Evolutionary conservation across 495 filamentous ascomycete genomes (phyloP).

Genomic region (Penicillium pulvis): DNA sequence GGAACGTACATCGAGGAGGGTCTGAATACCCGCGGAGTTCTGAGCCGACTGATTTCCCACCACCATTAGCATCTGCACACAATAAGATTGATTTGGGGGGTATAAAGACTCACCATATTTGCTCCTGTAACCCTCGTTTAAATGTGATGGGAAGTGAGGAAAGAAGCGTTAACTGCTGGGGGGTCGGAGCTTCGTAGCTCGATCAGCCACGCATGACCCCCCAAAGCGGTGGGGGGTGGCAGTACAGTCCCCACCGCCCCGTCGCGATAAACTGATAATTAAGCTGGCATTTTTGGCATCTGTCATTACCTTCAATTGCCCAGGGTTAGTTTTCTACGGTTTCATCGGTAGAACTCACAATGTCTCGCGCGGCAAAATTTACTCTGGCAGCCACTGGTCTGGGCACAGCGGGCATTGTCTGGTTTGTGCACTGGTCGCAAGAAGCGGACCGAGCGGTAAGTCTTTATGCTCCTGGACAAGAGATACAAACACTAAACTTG

Average conservation of each 20-base stretch:
- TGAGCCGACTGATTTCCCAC: constrained; percentile 75
- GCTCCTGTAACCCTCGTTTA: constrained; percentile 16
- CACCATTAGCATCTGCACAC: constrained; percentile 28
- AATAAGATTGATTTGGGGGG: neutral
- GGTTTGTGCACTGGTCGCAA: constrained; percentile 88
- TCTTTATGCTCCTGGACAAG: constrained; percentile 9
- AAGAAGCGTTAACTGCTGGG: constrained; percentile 15
- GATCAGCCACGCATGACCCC: constrained; percentile 42
- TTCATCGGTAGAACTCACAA: constrained; percentile 29
- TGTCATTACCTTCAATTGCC: neutral
- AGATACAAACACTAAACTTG: constrained; percentile 11
- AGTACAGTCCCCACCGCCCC: constrained; percentile 39
- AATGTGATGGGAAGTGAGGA: constrained; percentile 11
- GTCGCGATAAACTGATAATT: constrained; percentile 37
- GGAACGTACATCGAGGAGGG: constrained; percentile 89
- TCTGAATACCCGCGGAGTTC: constrained; percentile 97
- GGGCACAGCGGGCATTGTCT: constrained; percentile 73
- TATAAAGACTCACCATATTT: constrained; percentile 44
- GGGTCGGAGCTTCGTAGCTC: constrained; percentile 39
- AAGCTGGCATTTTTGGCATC: constrained; percentile 18
- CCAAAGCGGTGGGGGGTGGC: constrained; percentile 38
- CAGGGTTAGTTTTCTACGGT: neutral
- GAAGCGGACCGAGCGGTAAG: constrained; percentile 81
- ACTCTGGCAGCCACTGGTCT: constrained; percentile 78
- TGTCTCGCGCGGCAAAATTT: constrained; percentile 88